Evolutionary conservation across 768 basidiomycete genomes (phyloP), one percentile per base, ranked within the genome.

Genomic region (Russula ochroleuca): DNA sequence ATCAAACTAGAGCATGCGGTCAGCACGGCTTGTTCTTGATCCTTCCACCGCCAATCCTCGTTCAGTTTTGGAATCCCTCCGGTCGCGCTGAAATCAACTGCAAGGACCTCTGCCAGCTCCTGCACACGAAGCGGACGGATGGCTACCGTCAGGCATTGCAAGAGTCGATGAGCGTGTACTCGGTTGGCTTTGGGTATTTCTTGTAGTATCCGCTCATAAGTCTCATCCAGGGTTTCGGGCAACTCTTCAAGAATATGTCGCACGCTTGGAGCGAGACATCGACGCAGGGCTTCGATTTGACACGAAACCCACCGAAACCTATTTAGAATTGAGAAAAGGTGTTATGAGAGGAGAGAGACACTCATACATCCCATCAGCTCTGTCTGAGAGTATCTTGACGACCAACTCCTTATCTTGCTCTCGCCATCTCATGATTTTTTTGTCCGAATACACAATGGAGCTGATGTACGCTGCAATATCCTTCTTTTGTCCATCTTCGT

Each of bases 21-120:
- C 33, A 53, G n/a, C n/a, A 53, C 51, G 1, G 51, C 51, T 53
- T 53, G 51, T 53, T 53, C 48, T 15, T 49, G 48, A 17, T 49
- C 48, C 25, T 49, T 25, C 48, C 48, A 49, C 5, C 48, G 23
- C 48, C 15, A 15, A 8, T 28, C 48, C 25, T 28, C 25, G 25
- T 28, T 28, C 25, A 49, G 48, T 25, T 35, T 53, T 13, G 51
- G 33, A 37, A 37, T 53, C 10, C 51, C 35, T 21, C n/a, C 21
- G 9, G 19, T n/a, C 11, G n/a, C 13, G n/a, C 11, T 21, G 13
- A 37, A 53, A 21, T 53, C 51, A 23, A 53, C 51, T 5, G 51
- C 51, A 21, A 53, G 51, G 4, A 53, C 35, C 19, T 51, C 50
- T 17, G 50, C 50, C 17, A 51, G 50, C 50, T 51, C 50, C 31